These are phyloP conservation scores for Castanopsis chinensis DNA, from an alignment of 306 rosid genomes.

Conservation along the genomic window DNA sequence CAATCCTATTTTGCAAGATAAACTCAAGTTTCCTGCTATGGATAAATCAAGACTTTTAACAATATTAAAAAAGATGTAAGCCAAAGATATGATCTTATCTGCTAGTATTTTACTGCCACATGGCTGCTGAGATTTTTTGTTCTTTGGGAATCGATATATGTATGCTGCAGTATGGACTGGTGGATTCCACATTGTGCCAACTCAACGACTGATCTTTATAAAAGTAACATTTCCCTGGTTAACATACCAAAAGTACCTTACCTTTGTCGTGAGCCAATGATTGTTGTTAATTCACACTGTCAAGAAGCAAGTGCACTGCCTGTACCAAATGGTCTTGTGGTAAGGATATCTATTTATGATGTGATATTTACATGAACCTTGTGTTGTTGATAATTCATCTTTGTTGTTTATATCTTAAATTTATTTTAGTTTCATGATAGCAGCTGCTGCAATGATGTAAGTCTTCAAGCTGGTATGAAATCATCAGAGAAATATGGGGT, in stretches of 20 bases:
- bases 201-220: constrained; percentile 6
- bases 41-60: constrained; percentile 22
- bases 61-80: constrained; percentile 22
- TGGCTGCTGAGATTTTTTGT: not conserved
- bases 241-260: constrained; percentile 4
- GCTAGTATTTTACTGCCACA: not conserved
- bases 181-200: constrained; percentile 13
- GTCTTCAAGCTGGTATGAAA: constrained; percentile 9
- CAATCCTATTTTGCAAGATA: constrained; percentile 21
- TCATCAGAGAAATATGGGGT: not conserved
- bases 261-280: not conserved
- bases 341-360: not conserved
- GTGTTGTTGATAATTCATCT: not conserved
- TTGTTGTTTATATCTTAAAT: not conserved
- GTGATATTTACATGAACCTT: not conserved
- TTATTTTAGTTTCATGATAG: constrained; percentile 8
- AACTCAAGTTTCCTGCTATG: constrained; percentile 21
- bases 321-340: not conserved
- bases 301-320: not conserved
- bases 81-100: not conserved
- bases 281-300: not conserved
- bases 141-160: not conserved
- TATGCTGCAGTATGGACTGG: constrained; percentile 21
- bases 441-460: constrained; percentile 6
- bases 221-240: constrained; percentile 2